Percentiles rank a stretch among this genome's conserved stretches.
phyloP scores from a whole-genome alignment of 345 rosid species.

The Cardiospermum halicacabum region DNA sequence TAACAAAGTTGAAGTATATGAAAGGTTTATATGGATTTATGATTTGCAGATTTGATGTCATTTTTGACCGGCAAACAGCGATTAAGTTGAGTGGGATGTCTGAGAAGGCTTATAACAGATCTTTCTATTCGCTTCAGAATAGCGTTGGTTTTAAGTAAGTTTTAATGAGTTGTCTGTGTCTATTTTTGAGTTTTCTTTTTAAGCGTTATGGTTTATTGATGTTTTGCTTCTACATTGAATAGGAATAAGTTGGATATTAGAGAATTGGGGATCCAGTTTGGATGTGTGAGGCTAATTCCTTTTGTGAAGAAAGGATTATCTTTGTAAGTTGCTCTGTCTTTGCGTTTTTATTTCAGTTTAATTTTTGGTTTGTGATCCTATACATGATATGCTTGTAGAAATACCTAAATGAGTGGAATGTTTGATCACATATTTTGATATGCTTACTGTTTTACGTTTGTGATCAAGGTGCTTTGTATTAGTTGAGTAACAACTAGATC shows the following conservation, averaged over 20 bases:
- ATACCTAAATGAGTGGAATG: slow-evolving; percentile 22
- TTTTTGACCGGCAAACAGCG: slow-evolving; percentile 70
- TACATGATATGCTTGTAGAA: slow-evolving; percentile 33
- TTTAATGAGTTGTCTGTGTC: not conserved
- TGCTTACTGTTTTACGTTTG: not conserved
- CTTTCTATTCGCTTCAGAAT: slow-evolving; percentile 75
- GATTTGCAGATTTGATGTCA: slow-evolving; percentile 46
- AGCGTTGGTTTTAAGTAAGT: slow-evolving; percentile 77
- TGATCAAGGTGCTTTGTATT: not conserved
- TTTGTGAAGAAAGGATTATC: slow-evolving; percentile 62
- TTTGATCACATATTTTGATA: not conserved
- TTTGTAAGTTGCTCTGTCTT: slow-evolving; percentile 39
- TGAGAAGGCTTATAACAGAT: slow-evolving; percentile 76
- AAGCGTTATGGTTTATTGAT: not conserved
- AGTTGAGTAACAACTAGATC: not conserved
- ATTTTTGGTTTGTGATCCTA: not conserved
- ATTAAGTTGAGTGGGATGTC: slow-evolving; percentile 84
- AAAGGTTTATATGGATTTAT: not conserved
- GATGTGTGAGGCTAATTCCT: slow-evolving; percentile 83
- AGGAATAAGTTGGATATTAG: slow-evolving; percentile 71
- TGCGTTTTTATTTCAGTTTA: not conserved
- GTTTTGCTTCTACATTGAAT: slow-evolving; percentile 1
- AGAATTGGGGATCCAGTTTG: slow-evolving; percentile 83
- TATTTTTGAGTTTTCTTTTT: not conserved
- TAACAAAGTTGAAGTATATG: not conserved